Conservation (phyloP, 805 yeast species). For the Clavispora vitiphila region DNA sequence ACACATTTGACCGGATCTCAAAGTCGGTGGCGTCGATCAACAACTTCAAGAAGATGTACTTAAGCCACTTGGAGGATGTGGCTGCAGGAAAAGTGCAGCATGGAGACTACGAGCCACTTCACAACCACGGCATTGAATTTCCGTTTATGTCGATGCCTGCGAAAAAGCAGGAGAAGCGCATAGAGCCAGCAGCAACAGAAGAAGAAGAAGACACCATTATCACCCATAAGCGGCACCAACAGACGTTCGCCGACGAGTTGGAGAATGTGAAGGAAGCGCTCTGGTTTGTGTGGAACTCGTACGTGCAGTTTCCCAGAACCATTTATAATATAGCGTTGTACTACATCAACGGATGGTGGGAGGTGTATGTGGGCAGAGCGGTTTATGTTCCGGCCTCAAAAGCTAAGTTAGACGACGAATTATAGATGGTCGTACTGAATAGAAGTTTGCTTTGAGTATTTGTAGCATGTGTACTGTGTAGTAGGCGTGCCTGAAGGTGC, state of each 20-base stretch:
- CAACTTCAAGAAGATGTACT: conserved; percentile 58
- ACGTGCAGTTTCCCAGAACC: conserved; percentile 63
- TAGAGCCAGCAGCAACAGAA: background rate
- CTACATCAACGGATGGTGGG: conserved; percentile 61
- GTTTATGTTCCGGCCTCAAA: conserved; percentile 13
- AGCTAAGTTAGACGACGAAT: conserved; percentile 11
- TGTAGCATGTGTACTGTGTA: no score
- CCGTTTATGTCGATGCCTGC: conserved; percentile 25
- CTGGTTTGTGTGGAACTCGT: conserved; percentile 59
- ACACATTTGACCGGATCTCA: conserved; percentile 88
- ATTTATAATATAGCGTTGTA: conserved; percentile 47
- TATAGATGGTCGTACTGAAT: conserved; percentile 6
- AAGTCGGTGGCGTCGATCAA: conserved; percentile 74
- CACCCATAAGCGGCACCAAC: conserved; percentile 1
- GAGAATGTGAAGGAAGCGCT: conserved; percentile 54
- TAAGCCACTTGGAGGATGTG: conserved; percentile 37
- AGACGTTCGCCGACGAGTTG: conserved; percentile 38
- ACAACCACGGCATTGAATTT: conserved; percentile 31
- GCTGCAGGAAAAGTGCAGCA: conserved; percentile 33
- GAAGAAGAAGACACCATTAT: background rate
- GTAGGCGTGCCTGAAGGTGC: background rate
- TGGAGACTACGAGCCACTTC: conserved; percentile 35
- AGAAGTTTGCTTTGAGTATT: no score
- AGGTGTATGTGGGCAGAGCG: conserved; percentile 60
- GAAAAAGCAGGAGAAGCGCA: background rate